Evolutionary conservation across 2,329 filamentous ascomycete species (phyloP), one percentile per base, ranked within the genome.

Genomic region (Diaporthe sp.): DNA sequence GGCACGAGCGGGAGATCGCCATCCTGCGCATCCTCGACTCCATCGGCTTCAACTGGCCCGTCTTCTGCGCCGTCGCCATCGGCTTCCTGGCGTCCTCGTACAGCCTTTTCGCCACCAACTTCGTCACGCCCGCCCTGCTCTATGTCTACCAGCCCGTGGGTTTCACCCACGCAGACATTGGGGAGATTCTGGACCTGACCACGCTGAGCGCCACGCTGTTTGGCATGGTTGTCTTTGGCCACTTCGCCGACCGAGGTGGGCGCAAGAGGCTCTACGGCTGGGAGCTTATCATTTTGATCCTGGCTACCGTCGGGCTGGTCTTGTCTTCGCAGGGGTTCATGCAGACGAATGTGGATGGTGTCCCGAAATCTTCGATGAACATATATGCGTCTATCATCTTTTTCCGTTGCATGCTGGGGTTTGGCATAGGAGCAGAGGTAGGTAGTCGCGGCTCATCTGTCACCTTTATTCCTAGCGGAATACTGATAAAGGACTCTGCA

Each of bases 81-180:
- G 81, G 81, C 12, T 82, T 81, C 72, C 74, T 82, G 15, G 78
- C 80, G 3, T 79, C 80, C 2, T 81, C 80, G 19, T 82, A 79
- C 73, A 80, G 79, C 69, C 70, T 82, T 2, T 80, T 82, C 73
- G 77, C 80, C 22, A 80, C 77, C 8, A 81, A 80, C 58, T 77
- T 81, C 54, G 78, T 81, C 60, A 77, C 74, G 25, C 79, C 80
- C 7, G 78, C 79, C 12, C 70, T 81, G 22, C 76, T 75, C 25
- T 82, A 78, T 54, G 76, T 81, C 22, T 82, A 82, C 72, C 76
- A 77, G 4, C 72, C 74, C 0, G n/a, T 22, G 17, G 70, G 54
- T 22, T 50, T 58, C 22, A 57, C 2, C 17, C 33, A 64, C 25
- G 45, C 35, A 5, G 10, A 74, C 38, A 42, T 69, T 30, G 68